Conservation (phyloP, 768 basidiomycete species). For the Rhizopogon salebrosus region DNA sequence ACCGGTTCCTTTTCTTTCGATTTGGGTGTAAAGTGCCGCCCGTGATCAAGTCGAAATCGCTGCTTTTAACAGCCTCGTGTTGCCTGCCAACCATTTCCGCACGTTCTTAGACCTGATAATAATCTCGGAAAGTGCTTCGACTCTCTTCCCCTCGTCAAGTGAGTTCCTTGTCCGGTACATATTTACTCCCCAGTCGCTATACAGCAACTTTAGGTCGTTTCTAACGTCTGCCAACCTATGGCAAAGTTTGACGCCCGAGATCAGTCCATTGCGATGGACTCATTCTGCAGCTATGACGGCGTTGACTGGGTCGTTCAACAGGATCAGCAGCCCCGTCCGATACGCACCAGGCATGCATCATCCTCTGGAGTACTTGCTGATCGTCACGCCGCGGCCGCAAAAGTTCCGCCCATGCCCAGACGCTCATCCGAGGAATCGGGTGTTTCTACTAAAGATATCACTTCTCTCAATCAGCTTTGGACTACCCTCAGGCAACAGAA, state of each 20-base stretch:
- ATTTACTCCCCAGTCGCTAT: conserved; percentile 9
- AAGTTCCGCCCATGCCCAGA: conserved; percentile 15
- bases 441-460: conserved; percentile 19
- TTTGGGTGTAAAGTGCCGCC: conserved; percentile 18
- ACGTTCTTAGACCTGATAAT: conserved; percentile 26
- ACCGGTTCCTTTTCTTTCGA: conserved; percentile 3
- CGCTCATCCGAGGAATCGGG: conserved; percentile 5
- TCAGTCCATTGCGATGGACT: conserved; percentile 25
- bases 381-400: conserved; percentile 13
- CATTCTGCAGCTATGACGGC: conserved; percentile 29
- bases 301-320: conserved; percentile 21
- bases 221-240: conserved; percentile 10
- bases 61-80: conserved; percentile 32
- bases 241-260: conserved; percentile 18
- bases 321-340: conserved; percentile 10
- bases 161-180: conserved; percentile 11
- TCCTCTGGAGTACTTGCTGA: conserved; percentile 10
- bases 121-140: conserved; percentile 22
- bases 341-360: conserved; percentile 18
- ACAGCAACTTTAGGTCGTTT: conserved; percentile 16
- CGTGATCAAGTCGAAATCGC: conserved; percentile 15
- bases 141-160: conserved; percentile 12
- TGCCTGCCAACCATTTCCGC: conserved; percentile 20
- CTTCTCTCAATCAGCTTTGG: conserved; percentile 58
- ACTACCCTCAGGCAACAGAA: conserved; percentile 59